Conservation (phyloP, 2,329 filamentous ascomycete genomes). For the Pseudohalonectria lignicola region DNA sequence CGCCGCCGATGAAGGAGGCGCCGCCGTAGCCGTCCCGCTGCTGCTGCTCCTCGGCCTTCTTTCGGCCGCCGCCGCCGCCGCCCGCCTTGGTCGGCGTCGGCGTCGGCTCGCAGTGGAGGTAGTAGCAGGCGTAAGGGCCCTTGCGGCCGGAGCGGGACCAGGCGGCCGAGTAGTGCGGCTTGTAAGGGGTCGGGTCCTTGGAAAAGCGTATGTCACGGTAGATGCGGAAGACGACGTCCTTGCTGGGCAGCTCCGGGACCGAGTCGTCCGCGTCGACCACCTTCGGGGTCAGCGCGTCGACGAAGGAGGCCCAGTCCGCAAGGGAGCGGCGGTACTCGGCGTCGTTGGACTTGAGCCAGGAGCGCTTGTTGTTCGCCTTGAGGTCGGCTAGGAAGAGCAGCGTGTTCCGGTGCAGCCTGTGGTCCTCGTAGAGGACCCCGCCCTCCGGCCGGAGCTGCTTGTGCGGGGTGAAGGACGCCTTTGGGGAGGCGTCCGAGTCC, state of each 20-base stretch:
- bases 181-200: constrained; percentile 79
- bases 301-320: constrained; percentile 72
- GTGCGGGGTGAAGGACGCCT: constrained; percentile 28
- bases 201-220: constrained; percentile 80
- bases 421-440: constrained; percentile 37
- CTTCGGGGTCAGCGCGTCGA: constrained; percentile 59
- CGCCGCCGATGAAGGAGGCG: constrained; percentile 72
- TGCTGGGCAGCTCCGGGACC: constrained; percentile 74
- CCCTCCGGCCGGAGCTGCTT: constrained; percentile 27
- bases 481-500: constrained; percentile 21
- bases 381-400: constrained; percentile 46
- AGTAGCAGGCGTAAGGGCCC: constrained; percentile 80
- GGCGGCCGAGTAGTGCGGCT: constrained; percentile 71
- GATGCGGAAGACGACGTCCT: constrained; percentile 80
- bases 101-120: constrained; percentile 68
- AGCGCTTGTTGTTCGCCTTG: constrained; percentile 45
- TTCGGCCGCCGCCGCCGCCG: too few species aligned
- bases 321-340: constrained; percentile 67
- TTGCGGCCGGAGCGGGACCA: constrained; percentile 85
- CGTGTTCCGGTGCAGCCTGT: constrained; percentile 45
- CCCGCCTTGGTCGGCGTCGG: constrained; percentile 15
- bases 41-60: too few species aligned
- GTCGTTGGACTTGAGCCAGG: constrained; percentile 61
- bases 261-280: constrained; percentile 62
- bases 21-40: too few species aligned